Base-by-base conservation (phyloP, 129 eudicot species). In the Pulicaria dysenterica region DNA sequence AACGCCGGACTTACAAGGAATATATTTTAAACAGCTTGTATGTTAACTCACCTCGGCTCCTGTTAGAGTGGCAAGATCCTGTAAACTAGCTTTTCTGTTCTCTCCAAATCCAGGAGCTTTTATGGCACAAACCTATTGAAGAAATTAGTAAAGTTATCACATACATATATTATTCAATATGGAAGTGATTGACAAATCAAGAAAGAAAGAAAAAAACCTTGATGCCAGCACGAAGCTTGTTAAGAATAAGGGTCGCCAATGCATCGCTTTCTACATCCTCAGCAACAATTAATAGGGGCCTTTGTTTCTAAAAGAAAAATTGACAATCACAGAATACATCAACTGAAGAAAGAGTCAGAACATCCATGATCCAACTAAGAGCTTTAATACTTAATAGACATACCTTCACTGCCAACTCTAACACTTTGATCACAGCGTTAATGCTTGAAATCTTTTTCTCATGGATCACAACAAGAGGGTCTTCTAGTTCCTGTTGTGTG, bases 71-170 rank as follows among this genome's bases (percentile, higher is more conserved):
- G 96, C 90, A 54, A 89, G 92, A 84, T 89, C 96, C 78, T 87
- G 90, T 64, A 89, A 69, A 60, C 16, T 76, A 38, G 96, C 72
- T 70, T 89, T 89, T 67, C 93, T 84, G 73, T 80, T 82, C 53
- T 89, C 96, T 67, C 96, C 96, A 71, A 89, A 89, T 2, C 96
- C 96, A 34, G 96, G 96, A 46, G 96, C 96, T 81, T 89, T 89
- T 34, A 89, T 70, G n/a, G 96, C 93, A 69, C 96, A 89, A 39
- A 89, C 85, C 96, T 89, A 73, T 19, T 68, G n/a, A 14, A 9
- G 15, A 58, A 70, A 19, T 0, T 3, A 15, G 17, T 47, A 24
- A 12, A 54, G 36, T 17, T 53, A 16, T 38, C 13, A 9, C n/a
- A 50, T 12, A 53, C 16, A 39, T 19, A 39, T 16, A 34, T 69